Evolutionary conservation across 805 yeast species (phyloP), one percentile per base, ranked within the genome.

Genomic region (Saccharomycopsis sp.): DNA sequence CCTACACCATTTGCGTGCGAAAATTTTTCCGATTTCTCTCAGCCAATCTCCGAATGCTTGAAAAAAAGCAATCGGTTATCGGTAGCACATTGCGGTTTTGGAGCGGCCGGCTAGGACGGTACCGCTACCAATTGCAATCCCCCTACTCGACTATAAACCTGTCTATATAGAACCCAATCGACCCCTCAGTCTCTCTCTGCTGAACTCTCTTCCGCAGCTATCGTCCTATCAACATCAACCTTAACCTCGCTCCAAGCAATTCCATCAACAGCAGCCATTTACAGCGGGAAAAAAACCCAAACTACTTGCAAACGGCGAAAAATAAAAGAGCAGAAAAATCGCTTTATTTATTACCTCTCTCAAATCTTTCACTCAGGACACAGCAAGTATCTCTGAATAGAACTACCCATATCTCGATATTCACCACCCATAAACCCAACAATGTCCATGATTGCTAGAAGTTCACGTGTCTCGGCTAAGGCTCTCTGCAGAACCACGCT

Each of bases 391-490:
- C 48, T 44, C 21, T 44, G 21, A 44, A n/a, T 18, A 44, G 8
- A 44, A 44, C 21, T n/a, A n/a, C n/a, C n/a, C n/a, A n/a, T n/a
- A n/a, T n/a, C n/a, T n/a, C 21, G 9, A 44, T 4, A 5, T 44
- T 44, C 48, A 12, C 18, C 48, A 44, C 7, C 48, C 18, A 44
- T 18, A 44, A 5, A 12, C 7, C 18, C 48, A 4, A 44, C 18
- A 44, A 44, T 44, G 48, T 44, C 48, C 21, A 55, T 55, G 54
- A 24, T 55, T 55, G 58, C 58, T 37, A 55, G 58, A 55, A 53
- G 24, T 44, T 18, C 55, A 16, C 54, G 58, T 44, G 51, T 46
- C 37, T 47, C 54, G 18, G 51, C 50, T 20, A 44, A 50, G 16
- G n/a, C 29, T 24, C 40, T 50, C 29, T 40, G 54, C 34, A 55